Conservation (phyloP, 306 rosid species). For the Prunus mongolica region DNA sequence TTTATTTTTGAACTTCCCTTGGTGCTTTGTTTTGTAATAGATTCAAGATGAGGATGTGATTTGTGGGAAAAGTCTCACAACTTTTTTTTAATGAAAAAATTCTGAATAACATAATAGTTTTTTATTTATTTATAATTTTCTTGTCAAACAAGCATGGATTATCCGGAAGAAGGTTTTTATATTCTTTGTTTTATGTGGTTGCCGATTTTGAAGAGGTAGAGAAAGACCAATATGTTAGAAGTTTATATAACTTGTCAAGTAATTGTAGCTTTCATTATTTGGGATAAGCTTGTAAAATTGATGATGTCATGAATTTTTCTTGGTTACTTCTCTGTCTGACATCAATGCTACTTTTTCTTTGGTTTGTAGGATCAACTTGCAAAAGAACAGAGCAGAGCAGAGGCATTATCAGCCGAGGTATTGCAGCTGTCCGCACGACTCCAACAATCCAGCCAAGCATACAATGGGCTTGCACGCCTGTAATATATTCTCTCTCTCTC, state of each 20-base stretch:
- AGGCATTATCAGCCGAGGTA: conserved; percentile 76
- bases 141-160: neutral
- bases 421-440: conserved; percentile 86
- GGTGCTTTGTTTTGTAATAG: neutral
- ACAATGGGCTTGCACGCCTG: conserved; percentile 66
- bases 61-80: neutral
- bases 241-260: neutral
- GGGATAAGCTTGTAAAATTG: neutral
- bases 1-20: neutral
- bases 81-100: neutral
- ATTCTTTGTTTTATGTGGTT: too few relatives aligned
- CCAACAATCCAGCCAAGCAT: conserved; percentile 84
- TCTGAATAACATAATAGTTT: neutral
- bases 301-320: neutral
- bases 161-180: neutral
- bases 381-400: conserved; percentile 83
- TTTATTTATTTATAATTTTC: neutral
- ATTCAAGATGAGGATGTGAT: neutral
- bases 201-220: neutral
- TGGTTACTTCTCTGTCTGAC: neutral
- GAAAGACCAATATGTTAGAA: neutral
- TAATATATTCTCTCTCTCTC: conserved; percentile 31
- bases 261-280: neutral
- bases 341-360: neutral
- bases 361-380: conserved; percentile 62